A percentile compares a stretch with the other conserved stretches of the same genome.
Evolutionary conservation across 805 yeast species (phyloP).

Genomic region (Candida hungchunana): DNA sequence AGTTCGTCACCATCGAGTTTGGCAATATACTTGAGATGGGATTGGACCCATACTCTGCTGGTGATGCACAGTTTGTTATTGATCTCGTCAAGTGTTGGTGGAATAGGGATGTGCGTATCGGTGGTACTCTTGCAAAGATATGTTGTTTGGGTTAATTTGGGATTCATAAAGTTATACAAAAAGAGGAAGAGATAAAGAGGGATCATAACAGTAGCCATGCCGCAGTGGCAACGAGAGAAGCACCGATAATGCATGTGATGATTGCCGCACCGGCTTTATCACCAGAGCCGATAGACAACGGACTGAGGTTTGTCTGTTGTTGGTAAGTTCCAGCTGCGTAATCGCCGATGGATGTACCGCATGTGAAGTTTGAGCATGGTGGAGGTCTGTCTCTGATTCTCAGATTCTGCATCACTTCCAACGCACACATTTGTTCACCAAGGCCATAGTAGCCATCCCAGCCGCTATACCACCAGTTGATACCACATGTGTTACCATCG

Average conservation of each 20-base stretch:
- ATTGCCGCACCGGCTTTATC: conserved; percentile 67
- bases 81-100: conserved; percentile 45
- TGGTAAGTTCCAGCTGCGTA: conserved; percentile 57
- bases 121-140: conserved; percentile 30
- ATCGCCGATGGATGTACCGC: conserved; percentile 64
- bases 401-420: conserved; percentile 49
- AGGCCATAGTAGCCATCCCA: conserved; percentile 73
- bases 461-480: conserved; percentile 54
- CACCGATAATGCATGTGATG: conserved; percentile 51
- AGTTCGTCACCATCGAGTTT: conserved; percentile 31
- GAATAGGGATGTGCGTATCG: conserved; percentile 38
- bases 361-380: conserved; percentile 56
- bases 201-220: conserved; percentile 35
- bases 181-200: background rate
- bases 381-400: conserved; percentile 35
- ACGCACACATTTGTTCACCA: conserved; percentile 81
- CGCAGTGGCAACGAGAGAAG: conserved; percentile 34
- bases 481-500: conserved; percentile 81
- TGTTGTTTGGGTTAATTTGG: conserved; percentile 28
- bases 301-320: conserved; percentile 31
- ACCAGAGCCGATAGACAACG: conserved; percentile 35
- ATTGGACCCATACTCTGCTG: conserved; percentile 45
- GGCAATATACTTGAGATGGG: conserved; percentile 55
- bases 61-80: conserved; percentile 42
- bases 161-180: background rate